Percentiles rank a stretch among this genome's conserved stretches.
Conservation (phyloP, 805 yeast species). For the Kluyveromyces dobzhanskii region DNA sequence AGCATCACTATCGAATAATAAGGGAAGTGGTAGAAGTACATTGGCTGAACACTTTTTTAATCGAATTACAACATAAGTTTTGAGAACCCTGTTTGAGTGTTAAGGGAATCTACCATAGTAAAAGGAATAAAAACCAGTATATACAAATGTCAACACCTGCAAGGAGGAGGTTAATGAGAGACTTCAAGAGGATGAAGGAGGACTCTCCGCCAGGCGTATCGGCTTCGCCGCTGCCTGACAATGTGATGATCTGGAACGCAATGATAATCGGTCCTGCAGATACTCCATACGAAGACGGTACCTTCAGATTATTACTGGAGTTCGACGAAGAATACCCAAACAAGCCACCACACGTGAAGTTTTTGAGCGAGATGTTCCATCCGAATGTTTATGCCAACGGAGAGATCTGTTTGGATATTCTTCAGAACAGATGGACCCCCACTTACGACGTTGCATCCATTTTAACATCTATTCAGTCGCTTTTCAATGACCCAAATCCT, state of each 20-base stretch:
- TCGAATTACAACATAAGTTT: too few species aligned
- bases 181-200: constrained; percentile 93
- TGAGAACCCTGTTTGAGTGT: too few species aligned
- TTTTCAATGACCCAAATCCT: constrained; percentile 92
- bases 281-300: constrained; percentile 97
- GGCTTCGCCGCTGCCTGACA: constrained; percentile 94
- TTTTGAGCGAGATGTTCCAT: constrained; percentile 91
- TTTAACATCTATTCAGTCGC: constrained; percentile 83
- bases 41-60: too few species aligned
- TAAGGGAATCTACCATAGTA: too few species aligned
- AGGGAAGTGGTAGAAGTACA: too few species aligned
- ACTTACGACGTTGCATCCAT: constrained; percentile 96
- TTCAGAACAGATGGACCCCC: constrained; percentile 97
- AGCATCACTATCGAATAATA: too few species aligned
- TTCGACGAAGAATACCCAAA: constrained; percentile 97
- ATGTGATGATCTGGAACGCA: constrained; percentile 96
- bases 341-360: constrained; percentile 90
- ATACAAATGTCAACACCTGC: constrained; percentile 88
- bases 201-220: constrained; percentile 98
- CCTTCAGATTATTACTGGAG: constrained; percentile 75
- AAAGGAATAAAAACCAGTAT: neutral
- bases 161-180: constrained; percentile 98
- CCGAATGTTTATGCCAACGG: constrained; percentile 96
- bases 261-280: constrained; percentile 96
- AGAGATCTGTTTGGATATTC: constrained; percentile 88